phyloP scores from a whole-genome alignment of 148 eudicot genomes.

The Beta vulgaris region DNA sequence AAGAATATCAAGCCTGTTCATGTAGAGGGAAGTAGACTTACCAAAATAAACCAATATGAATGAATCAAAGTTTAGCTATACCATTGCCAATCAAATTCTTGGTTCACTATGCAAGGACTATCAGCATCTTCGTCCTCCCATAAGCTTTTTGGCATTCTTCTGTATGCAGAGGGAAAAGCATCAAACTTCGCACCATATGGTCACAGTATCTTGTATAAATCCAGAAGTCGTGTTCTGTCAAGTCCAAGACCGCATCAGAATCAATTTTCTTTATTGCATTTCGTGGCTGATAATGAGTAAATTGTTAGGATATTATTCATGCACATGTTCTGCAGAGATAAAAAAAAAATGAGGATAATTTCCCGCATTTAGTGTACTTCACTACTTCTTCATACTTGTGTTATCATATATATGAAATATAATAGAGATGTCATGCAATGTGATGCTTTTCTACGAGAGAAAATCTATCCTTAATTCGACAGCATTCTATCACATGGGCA shows the following conservation, averaged over 20 bases:
- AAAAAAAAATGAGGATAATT: too few relatives aligned
- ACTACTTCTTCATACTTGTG: too few relatives aligned
- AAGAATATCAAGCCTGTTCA: neutral
- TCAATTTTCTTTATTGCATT: neutral
- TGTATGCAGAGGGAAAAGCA: neutral
- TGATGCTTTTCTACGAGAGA: too few relatives aligned
- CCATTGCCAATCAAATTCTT: neutral
- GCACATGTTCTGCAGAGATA: too few relatives aligned
- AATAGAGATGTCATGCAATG: too few relatives aligned
- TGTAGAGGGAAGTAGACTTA: neutral
- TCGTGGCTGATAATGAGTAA: too few relatives aligned
- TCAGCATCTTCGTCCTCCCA: neutral
- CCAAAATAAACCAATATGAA: neutral
- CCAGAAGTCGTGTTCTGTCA: neutral
- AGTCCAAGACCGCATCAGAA: neutral
- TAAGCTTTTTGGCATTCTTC: neutral
- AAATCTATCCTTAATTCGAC: neutral
- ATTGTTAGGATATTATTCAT: too few relatives aligned
- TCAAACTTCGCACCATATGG: neutral
- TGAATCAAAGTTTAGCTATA: neutral
- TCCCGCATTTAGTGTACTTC: too few relatives aligned
- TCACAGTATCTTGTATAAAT: neutral
- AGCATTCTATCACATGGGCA: neutral
- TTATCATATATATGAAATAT: too few relatives aligned
- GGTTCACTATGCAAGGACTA: neutral